These are phyloP conservation scores for Chrysosporium keratinophilum DNA, from an alignment of 2,329 filamentous ascomycete species.

Conservation along the genomic window DNA sequence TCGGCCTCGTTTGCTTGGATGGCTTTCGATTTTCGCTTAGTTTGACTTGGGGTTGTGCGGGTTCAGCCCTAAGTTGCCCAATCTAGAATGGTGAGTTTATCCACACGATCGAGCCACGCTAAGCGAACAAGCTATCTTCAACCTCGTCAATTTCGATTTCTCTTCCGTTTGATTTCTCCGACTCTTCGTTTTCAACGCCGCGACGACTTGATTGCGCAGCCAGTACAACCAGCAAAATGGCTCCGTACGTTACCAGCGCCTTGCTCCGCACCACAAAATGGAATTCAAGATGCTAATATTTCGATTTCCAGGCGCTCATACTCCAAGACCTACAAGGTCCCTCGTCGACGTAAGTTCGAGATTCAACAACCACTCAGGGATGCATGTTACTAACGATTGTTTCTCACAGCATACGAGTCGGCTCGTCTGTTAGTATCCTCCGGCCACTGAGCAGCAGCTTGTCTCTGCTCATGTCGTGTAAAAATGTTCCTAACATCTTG, in stretches of 20 bases:
- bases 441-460: conserved; percentile 98
- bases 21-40: conserved; percentile 18
- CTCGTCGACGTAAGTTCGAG: conserved; percentile 59
- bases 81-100: conserved; percentile 2
- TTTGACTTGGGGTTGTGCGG: conserved; percentile 13
- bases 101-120: conserved; percentile 10
- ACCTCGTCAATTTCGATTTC: conserved; percentile 8
- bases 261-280: neutral
- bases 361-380: conserved; percentile 7
- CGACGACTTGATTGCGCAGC: conserved; percentile 24
- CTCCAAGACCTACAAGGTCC: conserved; percentile 99
- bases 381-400: conserved; percentile 29
- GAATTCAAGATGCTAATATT: conserved; percentile 19
- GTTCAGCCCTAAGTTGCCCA: conserved; percentile 16
- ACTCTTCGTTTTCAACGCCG: conserved; percentile 10
- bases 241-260: conserved; percentile 29
- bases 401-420: conserved; percentile 71
- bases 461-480: conserved; percentile 92
- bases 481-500: conserved; percentile 56
- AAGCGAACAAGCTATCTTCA: conserved; percentile 15
- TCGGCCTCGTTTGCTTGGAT: neutral
- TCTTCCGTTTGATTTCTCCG: conserved; percentile 6
- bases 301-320: conserved; percentile 52
- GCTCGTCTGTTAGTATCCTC: conserved; percentile 93
- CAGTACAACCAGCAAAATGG: conserved; percentile 34